Percentiles rank a stretch among this genome's conserved stretches.
phyloP scores from a whole-genome alignment of 148 eudicot genomes.

The Chenopodium suecicum region DNA sequence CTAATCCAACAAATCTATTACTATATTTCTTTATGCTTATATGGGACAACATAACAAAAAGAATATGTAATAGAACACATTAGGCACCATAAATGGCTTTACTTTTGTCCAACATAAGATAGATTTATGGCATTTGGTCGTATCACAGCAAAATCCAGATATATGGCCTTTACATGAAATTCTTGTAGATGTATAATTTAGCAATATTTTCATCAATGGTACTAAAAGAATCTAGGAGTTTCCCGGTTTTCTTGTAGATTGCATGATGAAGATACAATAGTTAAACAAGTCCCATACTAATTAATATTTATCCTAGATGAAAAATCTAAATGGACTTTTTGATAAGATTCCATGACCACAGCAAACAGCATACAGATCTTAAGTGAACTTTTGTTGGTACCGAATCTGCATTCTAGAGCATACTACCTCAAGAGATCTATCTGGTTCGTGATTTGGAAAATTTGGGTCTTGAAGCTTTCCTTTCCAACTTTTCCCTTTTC shows the following conservation, averaged over 20 bases:
- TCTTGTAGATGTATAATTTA: neutral
- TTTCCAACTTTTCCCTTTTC: slow-evolving; percentile 73
- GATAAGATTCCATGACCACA: neutral
- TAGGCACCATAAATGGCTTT: neutral
- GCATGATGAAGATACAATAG: neutral
- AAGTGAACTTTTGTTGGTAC: slow-evolving; percentile 8
- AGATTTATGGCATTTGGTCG: neutral
- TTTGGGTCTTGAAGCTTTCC: slow-evolving; percentile 61
- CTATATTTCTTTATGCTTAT: too few relatives aligned
- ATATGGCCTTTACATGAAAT: neutral
- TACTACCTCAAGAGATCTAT: neutral
- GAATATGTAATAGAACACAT: neutral
- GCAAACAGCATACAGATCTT: neutral
- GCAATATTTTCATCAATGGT: neutral
- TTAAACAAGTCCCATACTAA: neutral
- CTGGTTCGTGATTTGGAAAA: slow-evolving; percentile 48
- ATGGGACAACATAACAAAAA: neutral
- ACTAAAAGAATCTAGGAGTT: neutral
- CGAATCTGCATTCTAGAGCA: slow-evolving; percentile 10
- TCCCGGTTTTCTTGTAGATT: neutral
- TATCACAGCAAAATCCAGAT: neutral
- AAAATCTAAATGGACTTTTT: neutral
- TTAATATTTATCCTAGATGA: neutral
- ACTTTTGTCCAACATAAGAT: neutral
- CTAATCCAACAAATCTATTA: too few relatives aligned